Percentiles rank a stretch among this genome's conserved stretches.
Evolutionary conservation across 495 filamentous ascomycete genomes (phyloP).

Genomic region (Darksidea phi): DNA sequence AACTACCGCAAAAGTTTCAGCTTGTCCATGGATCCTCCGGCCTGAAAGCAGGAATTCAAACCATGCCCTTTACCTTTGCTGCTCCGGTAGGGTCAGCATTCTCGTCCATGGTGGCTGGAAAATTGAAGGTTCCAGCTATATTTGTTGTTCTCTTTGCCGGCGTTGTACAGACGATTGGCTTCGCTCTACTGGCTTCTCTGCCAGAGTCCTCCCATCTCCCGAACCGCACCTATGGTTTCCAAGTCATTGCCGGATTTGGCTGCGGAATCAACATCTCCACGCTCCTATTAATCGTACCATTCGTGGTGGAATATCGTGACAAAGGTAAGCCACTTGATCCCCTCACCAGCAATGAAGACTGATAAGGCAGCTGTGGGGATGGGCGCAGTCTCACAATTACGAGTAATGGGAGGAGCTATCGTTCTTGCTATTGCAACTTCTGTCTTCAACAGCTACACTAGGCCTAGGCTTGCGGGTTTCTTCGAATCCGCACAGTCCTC

Average conservation of each 20-base stretch:
- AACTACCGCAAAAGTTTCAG: conserved; percentile 13
- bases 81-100: neutral
- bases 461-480: neutral
- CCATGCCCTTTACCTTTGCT: conserved; percentile 6
- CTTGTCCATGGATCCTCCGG: conserved; percentile 1
- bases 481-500: neutral
- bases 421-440: conserved; percentile 7
- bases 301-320: conserved; percentile 6
- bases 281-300: conserved; percentile 2
- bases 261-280: conserved; percentile 2
- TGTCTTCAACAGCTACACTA: conserved; percentile 1
- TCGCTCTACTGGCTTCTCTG: neutral
- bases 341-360: no score
- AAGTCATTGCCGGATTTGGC: conserved; percentile 21
- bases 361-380: conserved; percentile 1
- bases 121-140: neutral
- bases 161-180: conserved; percentile 1
- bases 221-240: neutral
- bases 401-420: conserved; percentile 11
- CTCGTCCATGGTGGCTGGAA: neutral
- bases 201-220: neutral
- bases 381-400: conserved; percentile 5
- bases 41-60: neutral
- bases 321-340: no score
- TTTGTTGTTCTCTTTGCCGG: neutral